These are phyloP conservation scores for Sistotremastrum niveocremeum DNA, from an alignment of 768 basidiomycete species.

Conservation along the genomic window DNA sequence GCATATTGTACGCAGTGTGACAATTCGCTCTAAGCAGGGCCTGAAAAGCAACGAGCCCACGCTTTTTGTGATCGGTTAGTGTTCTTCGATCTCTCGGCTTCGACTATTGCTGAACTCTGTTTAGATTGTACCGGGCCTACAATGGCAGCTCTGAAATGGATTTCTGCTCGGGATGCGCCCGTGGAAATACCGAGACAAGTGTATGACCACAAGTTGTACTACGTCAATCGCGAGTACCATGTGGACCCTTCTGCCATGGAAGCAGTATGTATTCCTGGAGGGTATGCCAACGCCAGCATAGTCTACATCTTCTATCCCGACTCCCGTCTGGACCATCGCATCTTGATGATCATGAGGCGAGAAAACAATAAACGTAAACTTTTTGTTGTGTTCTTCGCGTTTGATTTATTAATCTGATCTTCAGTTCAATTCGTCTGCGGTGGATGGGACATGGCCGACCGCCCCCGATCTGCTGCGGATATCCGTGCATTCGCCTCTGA, in stretches of 20 bases:
- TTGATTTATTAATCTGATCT: too few relatives aligned
- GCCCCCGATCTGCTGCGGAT: too few relatives aligned
- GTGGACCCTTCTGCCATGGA: too few relatives aligned
- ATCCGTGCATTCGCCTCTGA: too few relatives aligned
- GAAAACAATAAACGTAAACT: slow-evolving; percentile 3
- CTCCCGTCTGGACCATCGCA: slow-evolving; percentile 5
- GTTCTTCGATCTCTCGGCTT: background rate
- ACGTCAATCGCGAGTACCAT: slow-evolving; percentile 4
- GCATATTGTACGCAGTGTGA: slow-evolving; percentile 4
- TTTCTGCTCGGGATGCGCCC: slow-evolving; percentile 8
- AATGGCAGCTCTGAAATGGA: slow-evolving; percentile 15
- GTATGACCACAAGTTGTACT: slow-evolving; percentile 16
- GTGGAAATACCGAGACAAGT: slow-evolving; percentile 9
- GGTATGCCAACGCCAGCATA: slow-evolving; percentile 5
- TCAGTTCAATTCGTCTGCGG: too few relatives aligned
- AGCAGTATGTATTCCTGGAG: slow-evolving; percentile 11
- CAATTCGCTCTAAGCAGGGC: slow-evolving; percentile 8
- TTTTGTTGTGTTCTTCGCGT: too few relatives aligned
- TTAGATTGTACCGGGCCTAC: slow-evolving; percentile 21
- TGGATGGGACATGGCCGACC: too few relatives aligned
- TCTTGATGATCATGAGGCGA: slow-evolving; percentile 5
- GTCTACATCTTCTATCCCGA: slow-evolving; percentile 8
- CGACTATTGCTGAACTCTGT: background rate
- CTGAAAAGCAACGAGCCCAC: slow-evolving; percentile 4
- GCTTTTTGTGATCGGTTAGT: slow-evolving; percentile 13